Evolutionary conservation across 169 alveolate genomes (phyloP).

Genomic region (Cryptosporidium ubiquitum): DNA sequence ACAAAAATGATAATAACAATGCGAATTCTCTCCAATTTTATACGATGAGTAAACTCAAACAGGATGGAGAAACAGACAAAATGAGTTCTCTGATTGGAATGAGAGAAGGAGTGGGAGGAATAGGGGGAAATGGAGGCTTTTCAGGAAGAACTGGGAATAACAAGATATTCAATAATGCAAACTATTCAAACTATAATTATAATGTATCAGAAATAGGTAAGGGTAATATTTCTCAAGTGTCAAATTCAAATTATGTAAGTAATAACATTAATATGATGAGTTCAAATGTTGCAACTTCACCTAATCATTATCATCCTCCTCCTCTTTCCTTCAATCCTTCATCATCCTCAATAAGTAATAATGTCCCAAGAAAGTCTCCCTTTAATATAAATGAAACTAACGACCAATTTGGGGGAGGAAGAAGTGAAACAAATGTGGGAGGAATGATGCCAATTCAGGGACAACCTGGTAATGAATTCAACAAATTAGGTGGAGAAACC

Average conservation of each 20-base stretch:
- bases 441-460: background rate
- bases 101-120: too few relatives aligned
- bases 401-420: background rate
- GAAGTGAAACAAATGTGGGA: background rate
- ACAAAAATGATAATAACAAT: background rate
- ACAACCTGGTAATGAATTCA: background rate
- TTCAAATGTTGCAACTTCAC: background rate
- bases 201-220: background rate
- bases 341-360: background rate
- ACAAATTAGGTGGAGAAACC: background rate
- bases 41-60: slow-evolving; percentile 38
- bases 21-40: slow-evolving; percentile 59
- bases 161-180: background rate
- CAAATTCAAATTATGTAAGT: background rate
- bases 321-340: background rate
- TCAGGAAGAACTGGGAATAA: slow-evolving; percentile 1
- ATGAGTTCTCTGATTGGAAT: background rate
- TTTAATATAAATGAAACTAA: background rate
- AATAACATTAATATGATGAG: background rate
- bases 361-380: slow-evolving; percentile 52
- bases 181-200: background rate
- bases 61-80: slow-evolving; percentile 8
- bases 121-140: background rate
- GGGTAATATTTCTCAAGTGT: background rate
- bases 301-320: background rate